phyloP scores from a whole-genome alignment of 2,329 filamentous ascomycete species.

The Nemania sp. region DNA sequence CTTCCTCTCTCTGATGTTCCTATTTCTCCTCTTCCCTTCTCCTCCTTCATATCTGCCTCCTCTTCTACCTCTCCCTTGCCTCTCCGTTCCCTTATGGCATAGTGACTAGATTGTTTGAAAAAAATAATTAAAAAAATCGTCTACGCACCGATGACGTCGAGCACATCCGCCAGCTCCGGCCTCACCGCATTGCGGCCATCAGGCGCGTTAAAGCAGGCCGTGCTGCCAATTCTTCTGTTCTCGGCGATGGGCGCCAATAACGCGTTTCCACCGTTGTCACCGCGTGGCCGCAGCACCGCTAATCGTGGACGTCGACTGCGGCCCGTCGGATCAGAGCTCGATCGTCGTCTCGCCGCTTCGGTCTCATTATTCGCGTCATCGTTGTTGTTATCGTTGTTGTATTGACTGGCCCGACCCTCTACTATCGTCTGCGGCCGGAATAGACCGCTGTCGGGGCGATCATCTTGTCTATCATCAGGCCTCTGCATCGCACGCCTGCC shows the following conservation, averaged over 20 bases:
- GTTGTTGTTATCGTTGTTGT: slow-evolving; percentile 5
- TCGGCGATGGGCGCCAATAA: slow-evolving; percentile 28
- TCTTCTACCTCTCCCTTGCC: too few species aligned
- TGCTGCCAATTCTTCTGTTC: slow-evolving; percentile 28
- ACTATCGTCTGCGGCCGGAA: slow-evolving; percentile 17
- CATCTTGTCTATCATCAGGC: slow-evolving; percentile 15
- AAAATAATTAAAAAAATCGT: neutral
- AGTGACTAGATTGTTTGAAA: neutral
- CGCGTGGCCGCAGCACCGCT: slow-evolving; percentile 28
- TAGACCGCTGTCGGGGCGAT: slow-evolving; percentile 22
- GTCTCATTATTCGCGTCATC: slow-evolving; percentile 5
- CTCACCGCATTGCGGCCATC: slow-evolving; percentile 55
- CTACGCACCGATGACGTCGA: slow-evolving; percentile 68
- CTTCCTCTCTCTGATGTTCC: too few species aligned
- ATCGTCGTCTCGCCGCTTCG: slow-evolving; percentile 29
- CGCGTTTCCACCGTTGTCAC: slow-evolving; percentile 22
- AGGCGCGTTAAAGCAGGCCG: slow-evolving; percentile 33
- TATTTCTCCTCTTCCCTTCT: too few species aligned
- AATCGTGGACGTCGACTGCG: slow-evolving; percentile 30
- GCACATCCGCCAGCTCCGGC: slow-evolving; percentile 64
- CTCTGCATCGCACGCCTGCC: neutral
- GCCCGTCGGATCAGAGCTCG: slow-evolving; percentile 34
- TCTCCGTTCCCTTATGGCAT: too few species aligned
- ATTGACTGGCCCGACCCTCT: slow-evolving; percentile 9
- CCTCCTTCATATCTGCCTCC: too few species aligned